These are phyloP conservation scores for Trichoderma polysporum DNA, from an alignment of 2,329 filamentous ascomycete genomes.

Conservation along the genomic window DNA sequence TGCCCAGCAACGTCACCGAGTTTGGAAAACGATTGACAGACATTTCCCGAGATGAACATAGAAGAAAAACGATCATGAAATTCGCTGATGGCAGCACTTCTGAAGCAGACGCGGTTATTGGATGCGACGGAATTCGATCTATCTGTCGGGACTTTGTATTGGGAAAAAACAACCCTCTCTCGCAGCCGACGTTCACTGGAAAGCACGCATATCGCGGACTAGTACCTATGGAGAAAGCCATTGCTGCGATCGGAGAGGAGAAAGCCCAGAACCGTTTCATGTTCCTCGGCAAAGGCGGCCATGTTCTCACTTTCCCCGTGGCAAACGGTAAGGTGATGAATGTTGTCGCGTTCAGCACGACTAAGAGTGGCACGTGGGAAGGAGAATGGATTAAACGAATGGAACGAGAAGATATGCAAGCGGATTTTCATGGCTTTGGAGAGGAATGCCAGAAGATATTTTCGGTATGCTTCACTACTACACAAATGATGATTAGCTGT, in stretches of 20 bases:
- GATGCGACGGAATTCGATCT: slow-evolving; percentile 28
- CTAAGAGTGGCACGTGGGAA: not conserved
- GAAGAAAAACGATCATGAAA: not conserved
- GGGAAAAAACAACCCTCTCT: slow-evolving; percentile 3
- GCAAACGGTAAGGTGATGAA: slow-evolving; percentile 6
- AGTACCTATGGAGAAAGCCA: slow-evolving; percentile 13
- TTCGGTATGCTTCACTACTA: not conserved
- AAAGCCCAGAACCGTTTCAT: slow-evolving; percentile 13
- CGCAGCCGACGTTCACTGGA: not conserved
- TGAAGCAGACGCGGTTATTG: slow-evolving; percentile 26
- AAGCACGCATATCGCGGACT: slow-evolving; percentile 11
- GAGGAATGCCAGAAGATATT: slow-evolving; percentile 15
- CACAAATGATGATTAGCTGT: not conserved
- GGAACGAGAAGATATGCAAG: not conserved
- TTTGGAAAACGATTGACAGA: slow-evolving; percentile 22
- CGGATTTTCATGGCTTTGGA: not conserved
- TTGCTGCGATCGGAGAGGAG: slow-evolving; percentile 7
- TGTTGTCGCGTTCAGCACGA: slow-evolving; percentile 11
- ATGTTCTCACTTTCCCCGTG: slow-evolving; percentile 13
- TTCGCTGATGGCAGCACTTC: slow-evolving; percentile 23
- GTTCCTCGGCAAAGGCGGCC: slow-evolving; percentile 6
- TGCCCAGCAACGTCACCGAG: slow-evolving; percentile 13
- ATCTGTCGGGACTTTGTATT: not conserved
- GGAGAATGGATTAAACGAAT: slow-evolving; percentile 14
- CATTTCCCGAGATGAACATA: not conserved